phyloP scores from a whole-genome alignment of 106 monocot species.

The Allium sativum region DNA sequence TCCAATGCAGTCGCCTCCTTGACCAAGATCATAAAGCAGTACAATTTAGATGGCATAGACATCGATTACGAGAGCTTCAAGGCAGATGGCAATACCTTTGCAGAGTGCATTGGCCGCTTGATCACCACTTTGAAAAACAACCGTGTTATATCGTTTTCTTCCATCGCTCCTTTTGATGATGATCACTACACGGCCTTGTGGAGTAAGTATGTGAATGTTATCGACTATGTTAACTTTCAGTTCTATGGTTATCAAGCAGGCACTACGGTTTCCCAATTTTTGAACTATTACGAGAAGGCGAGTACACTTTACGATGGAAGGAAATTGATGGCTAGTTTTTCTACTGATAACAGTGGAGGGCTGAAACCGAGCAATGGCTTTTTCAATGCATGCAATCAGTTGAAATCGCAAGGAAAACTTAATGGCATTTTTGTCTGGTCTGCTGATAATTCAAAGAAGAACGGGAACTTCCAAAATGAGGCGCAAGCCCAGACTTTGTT shows the following conservation, averaged over 20 bases:
- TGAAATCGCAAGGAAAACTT: constrained; percentile 21
- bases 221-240: constrained; percentile 30
- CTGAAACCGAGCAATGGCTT: constrained; percentile 22
- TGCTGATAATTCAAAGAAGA: constrained; percentile 19
- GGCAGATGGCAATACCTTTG: constrained; percentile 10
- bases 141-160: constrained; percentile 10
- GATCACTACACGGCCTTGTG: constrained; percentile 16
- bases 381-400: constrained; percentile 16
- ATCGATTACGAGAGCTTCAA: constrained; percentile 32
- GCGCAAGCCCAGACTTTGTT: constrained; percentile 4
- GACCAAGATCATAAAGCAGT: constrained; percentile 12
- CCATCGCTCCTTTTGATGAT: constrained; percentile 16
- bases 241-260: constrained; percentile 18
- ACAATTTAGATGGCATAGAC: constrained; percentile 27
- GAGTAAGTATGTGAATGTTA: constrained; percentile 19
- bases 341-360: constrained; percentile 8
- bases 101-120: constrained; percentile 15
- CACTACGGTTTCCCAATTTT: constrained; percentile 21
- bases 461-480: constrained; percentile 15
- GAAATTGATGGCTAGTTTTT: constrained; percentile 15
- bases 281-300: constrained; percentile 13
- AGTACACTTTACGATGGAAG: constrained; percentile 22
- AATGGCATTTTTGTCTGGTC: constrained; percentile 27
- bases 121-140: constrained; percentile 11
- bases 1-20: constrained; percentile 22